Percentiles rank a stretch among this genome's conserved stretches.
These are phyloP conservation scores for Tagetes erecta DNA, from an alignment of 129 eudicot genomes.

Conservation along the genomic window DNA sequence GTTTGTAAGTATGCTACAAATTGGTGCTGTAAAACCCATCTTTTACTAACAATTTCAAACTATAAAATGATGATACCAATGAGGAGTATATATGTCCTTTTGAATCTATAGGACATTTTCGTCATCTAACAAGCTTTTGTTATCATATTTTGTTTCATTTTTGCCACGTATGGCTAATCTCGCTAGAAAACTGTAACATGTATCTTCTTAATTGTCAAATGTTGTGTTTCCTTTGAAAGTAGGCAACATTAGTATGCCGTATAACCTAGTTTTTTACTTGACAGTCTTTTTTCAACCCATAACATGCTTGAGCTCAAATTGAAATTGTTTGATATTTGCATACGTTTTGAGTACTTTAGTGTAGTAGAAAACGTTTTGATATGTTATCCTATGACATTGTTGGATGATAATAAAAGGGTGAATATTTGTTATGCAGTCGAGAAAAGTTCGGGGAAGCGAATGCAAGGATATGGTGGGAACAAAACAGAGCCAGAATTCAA, in stretches of 20 bases:
- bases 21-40: not conserved
- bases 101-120: not conserved
- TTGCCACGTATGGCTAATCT: not conserved
- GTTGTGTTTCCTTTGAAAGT: not conserved
- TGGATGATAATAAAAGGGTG: slow-evolving; percentile 9
- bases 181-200: not conserved
- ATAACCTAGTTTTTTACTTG: not conserved
- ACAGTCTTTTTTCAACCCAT: not conserved
- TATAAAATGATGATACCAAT: not conserved
- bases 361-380: not conserved
- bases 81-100: not conserved
- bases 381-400: not conserved
- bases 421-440: slow-evolving; percentile 62
- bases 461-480: slow-evolving; percentile 99
- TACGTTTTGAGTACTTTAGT: not conserved
- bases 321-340: not conserved
- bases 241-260: not conserved
- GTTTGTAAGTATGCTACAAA: not conserved
- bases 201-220: not conserved
- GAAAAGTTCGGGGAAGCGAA: slow-evolving; percentile 90
- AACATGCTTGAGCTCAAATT: too few relatives aligned
- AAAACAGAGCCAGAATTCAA: slow-evolving; percentile 86
- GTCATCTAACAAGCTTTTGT: not conserved
- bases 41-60: not conserved
- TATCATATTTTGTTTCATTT: not conserved